Base-by-base conservation (phyloP, 2,329 filamentous ascomycete genomes). In the Diaporthe citriasiana region DNA sequence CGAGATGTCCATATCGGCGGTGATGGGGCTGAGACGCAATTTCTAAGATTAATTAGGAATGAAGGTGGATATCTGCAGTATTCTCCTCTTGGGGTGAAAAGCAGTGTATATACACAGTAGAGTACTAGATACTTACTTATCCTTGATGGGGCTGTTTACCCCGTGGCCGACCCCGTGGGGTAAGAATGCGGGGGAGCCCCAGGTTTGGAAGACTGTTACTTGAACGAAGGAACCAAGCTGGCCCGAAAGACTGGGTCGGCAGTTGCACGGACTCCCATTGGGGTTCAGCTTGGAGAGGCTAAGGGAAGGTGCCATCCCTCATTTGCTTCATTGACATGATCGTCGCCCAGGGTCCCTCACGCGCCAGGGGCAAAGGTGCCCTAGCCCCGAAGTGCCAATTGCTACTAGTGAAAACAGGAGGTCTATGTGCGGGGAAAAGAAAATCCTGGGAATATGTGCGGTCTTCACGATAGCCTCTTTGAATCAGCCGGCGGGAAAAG, bases 311-410 rank as follows among this genome's bases (percentile, higher is more conserved):
- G 30, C 40, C 30, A 66, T 66, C 50, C 45, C 63, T 51, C 45
- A 66, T 66, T 66, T 51, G 45, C 7, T 22, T 51, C 10, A 15
- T 33, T 38, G 63, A 66, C 45, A 27, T 66, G 63, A 66, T 66
- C 63, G 63, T 27, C 63, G 22, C 33, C 33, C 30, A 40, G 63
- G 63, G 45, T 66, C 45, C 30, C 47, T 25, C n/a, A 40, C 45
- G 63, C 63, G 45, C 63, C 63, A 66, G 63, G 63, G 63, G 63
- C 63, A 66, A 30, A 66, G 63, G 45, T 45, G 30, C 38, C 63
- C 45, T 66, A 51, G 63, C 63, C 45, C 63, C 63, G 45, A 30
- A 3, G 45, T 47, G 63, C 45, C 45, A 38, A 51, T 17, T 19
- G 42, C 30, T 66, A n/a, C 63, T 66, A 50, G 63, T 50, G 13